These are phyloP conservation scores for Arctium lappa DNA, from an alignment of 129 eudicot genomes.

Conservation along the genomic window DNA sequence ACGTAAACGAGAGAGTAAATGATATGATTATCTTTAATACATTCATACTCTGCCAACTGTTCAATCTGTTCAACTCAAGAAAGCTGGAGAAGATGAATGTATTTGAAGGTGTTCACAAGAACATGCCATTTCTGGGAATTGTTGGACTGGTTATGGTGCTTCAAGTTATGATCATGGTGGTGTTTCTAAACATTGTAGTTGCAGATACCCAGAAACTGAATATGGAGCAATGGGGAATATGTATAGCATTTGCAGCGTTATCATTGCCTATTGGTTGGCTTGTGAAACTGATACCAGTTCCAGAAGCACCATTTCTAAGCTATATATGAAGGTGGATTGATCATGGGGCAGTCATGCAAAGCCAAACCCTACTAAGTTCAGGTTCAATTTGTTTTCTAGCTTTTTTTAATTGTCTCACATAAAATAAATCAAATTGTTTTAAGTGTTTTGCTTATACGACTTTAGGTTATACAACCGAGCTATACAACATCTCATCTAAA, in stretches of 20 bases:
- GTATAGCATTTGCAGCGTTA: conserved; percentile 40
- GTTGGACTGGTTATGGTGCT: conserved; percentile 41
- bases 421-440: too few relatives aligned
- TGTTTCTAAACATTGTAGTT: conserved; percentile 32
- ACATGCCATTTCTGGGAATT: conserved; percentile 47
- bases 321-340: background rate
- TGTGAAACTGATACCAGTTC: conserved; percentile 44
- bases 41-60: conserved; percentile 58
- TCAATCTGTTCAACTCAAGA: conserved; percentile 53
- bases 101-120: conserved; percentile 40
- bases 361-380: too few relatives aligned
- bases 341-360: too few relatives aligned
- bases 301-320: conserved; percentile 35
- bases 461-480: too few relatives aligned
- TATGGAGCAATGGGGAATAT: conserved; percentile 53
- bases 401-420: too few relatives aligned
- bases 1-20: conserved; percentile 34
- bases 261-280: conserved; percentile 53
- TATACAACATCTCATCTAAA: too few relatives aligned
- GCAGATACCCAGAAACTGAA: conserved; percentile 50
- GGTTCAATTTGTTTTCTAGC: too few relatives aligned
- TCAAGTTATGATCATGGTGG: background rate
- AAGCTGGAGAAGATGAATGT: conserved; percentile 28
- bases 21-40: conserved; percentile 45
- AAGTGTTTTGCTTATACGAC: too few relatives aligned